Conservation (phyloP, 805 yeast genomes). For the Kuraishia piskuri region DNA sequence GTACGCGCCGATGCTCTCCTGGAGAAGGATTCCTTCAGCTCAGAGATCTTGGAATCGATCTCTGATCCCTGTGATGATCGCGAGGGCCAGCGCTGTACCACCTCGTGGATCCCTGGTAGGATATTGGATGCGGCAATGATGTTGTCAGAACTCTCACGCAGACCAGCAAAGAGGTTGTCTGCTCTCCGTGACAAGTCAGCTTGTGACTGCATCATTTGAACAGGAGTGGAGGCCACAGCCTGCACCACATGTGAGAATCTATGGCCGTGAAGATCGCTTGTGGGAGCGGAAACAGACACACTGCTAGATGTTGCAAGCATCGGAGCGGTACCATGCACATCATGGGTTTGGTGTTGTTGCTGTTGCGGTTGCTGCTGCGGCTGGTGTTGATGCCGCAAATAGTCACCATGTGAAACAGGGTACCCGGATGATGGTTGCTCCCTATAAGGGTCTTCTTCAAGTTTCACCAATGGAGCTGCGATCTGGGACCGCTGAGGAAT, state of each 20-base stretch:
- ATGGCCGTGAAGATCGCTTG: background rate
- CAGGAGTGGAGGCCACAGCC: background rate
- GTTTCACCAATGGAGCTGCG: constrained; percentile 1
- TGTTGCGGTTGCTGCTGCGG: constrained; percentile 10
- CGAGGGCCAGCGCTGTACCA: background rate
- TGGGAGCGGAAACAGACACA: background rate
- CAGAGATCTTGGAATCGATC: background rate
- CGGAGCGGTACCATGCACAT: background rate
- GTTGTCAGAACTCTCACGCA: background rate
- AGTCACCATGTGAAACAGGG: constrained; percentile 4
- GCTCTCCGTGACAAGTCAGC: background rate
- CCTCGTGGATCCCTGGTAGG: background rate
- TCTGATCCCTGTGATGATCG: background rate
- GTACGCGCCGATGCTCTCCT: background rate
- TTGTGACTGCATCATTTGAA: background rate
- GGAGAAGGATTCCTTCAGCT: background rate
- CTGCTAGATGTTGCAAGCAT: background rate
- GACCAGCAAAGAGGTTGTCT: background rate
- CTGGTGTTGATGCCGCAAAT: constrained; percentile 9
- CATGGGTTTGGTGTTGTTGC: constrained; percentile 2
- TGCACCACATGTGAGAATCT: background rate
- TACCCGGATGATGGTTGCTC: constrained; percentile 9
- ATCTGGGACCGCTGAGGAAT: background rate
- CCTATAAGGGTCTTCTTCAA: background rate
- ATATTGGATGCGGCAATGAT: background rate